Percentiles rank a stretch among this genome's conserved stretches.
phyloP scores from a whole-genome alignment of 345 rosid genomes.

The Boechera retrofracta region DNA sequence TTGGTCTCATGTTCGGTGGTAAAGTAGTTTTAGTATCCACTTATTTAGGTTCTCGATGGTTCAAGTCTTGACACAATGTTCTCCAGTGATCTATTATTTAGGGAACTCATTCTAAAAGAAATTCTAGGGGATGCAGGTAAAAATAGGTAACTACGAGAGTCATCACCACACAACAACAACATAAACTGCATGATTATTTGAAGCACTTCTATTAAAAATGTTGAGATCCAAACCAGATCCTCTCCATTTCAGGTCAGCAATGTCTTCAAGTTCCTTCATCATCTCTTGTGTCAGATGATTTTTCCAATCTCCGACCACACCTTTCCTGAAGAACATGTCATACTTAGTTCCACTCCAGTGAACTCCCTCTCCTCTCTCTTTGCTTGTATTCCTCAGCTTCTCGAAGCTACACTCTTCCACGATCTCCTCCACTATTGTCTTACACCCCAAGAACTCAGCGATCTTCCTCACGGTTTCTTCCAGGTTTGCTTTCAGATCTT shows the following conservation, averaged over 20 bases:
- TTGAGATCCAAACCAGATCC: constrained; percentile 44
- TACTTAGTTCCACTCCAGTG: constrained; percentile 34
- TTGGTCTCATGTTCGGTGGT: neutral
- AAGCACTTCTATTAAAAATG: constrained; percentile 20
- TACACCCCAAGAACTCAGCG: constrained; percentile 51
- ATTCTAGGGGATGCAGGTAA: neutral
- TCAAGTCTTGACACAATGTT: neutral
- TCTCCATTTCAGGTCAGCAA: constrained; percentile 37
- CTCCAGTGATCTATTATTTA: neutral
- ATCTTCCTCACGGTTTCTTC: constrained; percentile 39
- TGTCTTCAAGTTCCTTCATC: constrained; percentile 42
- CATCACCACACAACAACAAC: constrained; percentile 3
- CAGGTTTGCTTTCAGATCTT: constrained; percentile 45
- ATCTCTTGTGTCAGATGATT: constrained; percentile 48
- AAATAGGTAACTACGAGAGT: neutral
- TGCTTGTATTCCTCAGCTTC: constrained; percentile 43
- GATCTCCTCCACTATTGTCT: constrained; percentile 39
- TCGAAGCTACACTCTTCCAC: constrained; percentile 50
- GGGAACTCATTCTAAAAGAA: neutral
- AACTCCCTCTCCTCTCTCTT: constrained; percentile 42
- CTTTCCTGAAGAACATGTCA: constrained; percentile 48
- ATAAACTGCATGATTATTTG: constrained; percentile 17
- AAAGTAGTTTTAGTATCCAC: neutral
- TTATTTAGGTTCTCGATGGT: neutral
- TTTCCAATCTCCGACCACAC: constrained; percentile 55